Conservation (phyloP, 2,329 filamentous ascomycete genomes). For the Calonectria ilicicola region DNA sequence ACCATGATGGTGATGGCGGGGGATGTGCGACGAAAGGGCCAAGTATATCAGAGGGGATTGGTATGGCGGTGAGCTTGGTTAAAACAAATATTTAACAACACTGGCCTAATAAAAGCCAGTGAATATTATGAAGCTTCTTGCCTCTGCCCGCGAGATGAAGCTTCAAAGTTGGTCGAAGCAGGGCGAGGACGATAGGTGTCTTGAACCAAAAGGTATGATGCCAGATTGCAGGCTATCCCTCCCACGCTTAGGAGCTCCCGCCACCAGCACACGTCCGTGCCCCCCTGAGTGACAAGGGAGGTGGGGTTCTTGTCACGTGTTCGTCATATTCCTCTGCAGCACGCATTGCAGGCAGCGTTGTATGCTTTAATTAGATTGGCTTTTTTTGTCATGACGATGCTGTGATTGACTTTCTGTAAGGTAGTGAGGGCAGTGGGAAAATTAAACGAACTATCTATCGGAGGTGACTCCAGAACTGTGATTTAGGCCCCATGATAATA, state of each 20-base stretch:
- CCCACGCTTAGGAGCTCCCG: constrained; percentile 47
- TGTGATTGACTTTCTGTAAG: not conserved
- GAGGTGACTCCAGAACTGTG: not conserved
- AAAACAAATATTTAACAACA: constrained; percentile 33
- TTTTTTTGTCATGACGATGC: not conserved
- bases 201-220: constrained; percentile 53
- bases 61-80: constrained; percentile 29
- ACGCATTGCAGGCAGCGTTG: not conserved
- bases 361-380: not conserved
- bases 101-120: constrained; percentile 34
- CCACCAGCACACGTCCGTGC: constrained; percentile 41
- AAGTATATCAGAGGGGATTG: constrained; percentile 36
- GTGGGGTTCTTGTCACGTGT: constrained; percentile 44
- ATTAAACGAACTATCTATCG: not conserved
- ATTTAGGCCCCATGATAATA: not conserved
- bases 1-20: constrained; percentile 76
- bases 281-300: constrained; percentile 38
- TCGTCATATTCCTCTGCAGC: constrained; percentile 1
- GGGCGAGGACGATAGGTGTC: constrained; percentile 40
- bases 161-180: constrained; percentile 39
- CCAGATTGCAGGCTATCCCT: constrained; percentile 57
- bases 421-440: too few species aligned
- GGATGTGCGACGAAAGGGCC: constrained; percentile 40
- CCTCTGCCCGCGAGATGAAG: constrained; percentile 47
- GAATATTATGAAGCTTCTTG: constrained; percentile 35